phyloP scores from a whole-genome alignment of 2,329 filamentous ascomycete species.

The Lecanicillium sp. region DNA sequence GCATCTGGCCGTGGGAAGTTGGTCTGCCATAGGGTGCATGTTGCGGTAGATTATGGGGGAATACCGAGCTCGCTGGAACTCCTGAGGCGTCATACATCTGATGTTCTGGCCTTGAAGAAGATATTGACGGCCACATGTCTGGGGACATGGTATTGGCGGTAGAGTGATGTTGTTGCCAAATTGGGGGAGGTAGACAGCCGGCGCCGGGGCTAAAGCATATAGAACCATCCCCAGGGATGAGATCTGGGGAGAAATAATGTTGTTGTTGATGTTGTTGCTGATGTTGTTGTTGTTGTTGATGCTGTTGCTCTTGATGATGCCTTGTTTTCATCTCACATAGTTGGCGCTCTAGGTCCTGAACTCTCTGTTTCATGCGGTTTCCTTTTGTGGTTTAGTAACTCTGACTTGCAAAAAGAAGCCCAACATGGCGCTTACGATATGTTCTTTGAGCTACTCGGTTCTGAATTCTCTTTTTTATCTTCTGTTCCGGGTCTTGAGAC shows the following conservation, averaged over 20 bases:
- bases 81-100: background rate
- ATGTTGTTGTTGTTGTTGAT: constrained; percentile 9
- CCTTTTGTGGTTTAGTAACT: constrained; percentile 2
- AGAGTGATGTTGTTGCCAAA: constrained; percentile 6
- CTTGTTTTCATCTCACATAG: constrained; percentile 9
- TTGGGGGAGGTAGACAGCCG: constrained; percentile 2
- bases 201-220: constrained; percentile 5
- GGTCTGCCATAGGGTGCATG: no score
- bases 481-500: constrained; percentile 10
- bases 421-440: constrained; percentile 18
- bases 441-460: constrained; percentile 22
- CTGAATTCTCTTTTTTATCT: constrained; percentile 24
- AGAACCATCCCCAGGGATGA: constrained; percentile 4
- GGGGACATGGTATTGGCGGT: constrained; percentile 4
- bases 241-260: constrained; percentile 5
- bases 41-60: no score
- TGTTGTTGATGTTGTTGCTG: constrained; percentile 9
- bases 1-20: no score
- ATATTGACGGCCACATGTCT: constrained; percentile 8
- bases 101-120: background rate
- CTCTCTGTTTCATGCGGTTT: constrained; percentile 9
- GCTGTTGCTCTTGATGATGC: constrained; percentile 9
- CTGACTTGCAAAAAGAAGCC: background rate
- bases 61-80: constrained; percentile 5
- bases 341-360: constrained; percentile 9